Evolutionary conservation across 1,284 basidiomycete species (phyloP), one percentile per base, ranked within the genome.

Genomic region (Cryptococcus floricola): DNA sequence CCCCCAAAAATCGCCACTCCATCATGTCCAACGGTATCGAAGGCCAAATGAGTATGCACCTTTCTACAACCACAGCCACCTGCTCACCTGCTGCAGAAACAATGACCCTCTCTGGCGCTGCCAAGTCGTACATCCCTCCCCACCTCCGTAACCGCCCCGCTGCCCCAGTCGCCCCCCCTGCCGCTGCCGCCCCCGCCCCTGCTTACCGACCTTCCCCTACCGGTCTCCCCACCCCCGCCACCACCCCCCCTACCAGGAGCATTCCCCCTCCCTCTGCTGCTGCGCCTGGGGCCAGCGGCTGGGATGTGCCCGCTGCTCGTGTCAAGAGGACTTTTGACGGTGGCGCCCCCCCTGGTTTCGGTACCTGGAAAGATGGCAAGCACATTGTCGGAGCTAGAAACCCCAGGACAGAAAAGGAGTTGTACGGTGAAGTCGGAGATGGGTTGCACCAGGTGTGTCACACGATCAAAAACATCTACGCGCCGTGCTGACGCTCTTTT

Each of bases 361-460:
- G 95, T 55, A 77, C 77, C 44, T 99, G 96, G 96, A 87, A 84
- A 73, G 91, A 97, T 64, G 93, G 89, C 64, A 82, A 85, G 69
- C 95, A 98, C 77, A 73, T 92, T 56, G 79, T 85, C 18, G 95
- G 91, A 50, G 79, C 83, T 34, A 84, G 86, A 70, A 96, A 95
- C 81, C 78, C 81, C 71, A 87, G 91, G 68, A 82, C 92, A 62
- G 94, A 99, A 81, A 93, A 90, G 79, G 94, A 98, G 74, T 87
- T 99, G 44, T 99, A 88, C 72, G 96, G 96, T 53, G 92, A 96
- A 62, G 82, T 83, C 43, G 82, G 85, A 55, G 96, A 98, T 76
- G 85, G 73, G 48, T 65, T 69, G 47, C 77, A 80, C 63, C 79
- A 80, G 70, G 73, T 74, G 50, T 63, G 73, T 39, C 23, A n/a